phyloP scores from a whole-genome alignment of 441 rosid genomes.

The Arabidopsis hybrid region DNA sequence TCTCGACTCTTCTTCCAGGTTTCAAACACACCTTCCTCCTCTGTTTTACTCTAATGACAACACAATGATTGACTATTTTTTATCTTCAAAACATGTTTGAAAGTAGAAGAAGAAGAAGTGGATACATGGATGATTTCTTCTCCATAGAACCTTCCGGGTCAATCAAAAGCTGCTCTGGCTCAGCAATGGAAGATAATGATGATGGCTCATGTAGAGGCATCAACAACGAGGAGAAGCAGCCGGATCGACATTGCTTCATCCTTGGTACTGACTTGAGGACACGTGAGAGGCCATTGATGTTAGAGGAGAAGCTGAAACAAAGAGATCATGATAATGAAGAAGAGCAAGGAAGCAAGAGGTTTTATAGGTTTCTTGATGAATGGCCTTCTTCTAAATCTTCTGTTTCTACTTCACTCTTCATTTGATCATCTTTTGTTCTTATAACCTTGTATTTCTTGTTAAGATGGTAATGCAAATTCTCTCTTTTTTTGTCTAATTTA shows the following conservation, averaged over 20 bases:
- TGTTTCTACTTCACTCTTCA: conserved; percentile 72
- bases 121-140: conserved; percentile 77
- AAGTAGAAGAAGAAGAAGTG: conserved; percentile 61
- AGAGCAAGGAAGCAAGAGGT: conserved; percentile 65
- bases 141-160: conserved; percentile 70
- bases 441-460: conserved; percentile 51
- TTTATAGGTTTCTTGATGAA: conserved; percentile 91
- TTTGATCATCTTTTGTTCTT: conserved; percentile 58
- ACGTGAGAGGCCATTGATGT: conserved; percentile 46
- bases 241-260: conserved; percentile 51
- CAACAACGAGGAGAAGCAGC: conserved; percentile 53
- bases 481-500: neutral
- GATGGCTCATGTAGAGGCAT: conserved; percentile 59
- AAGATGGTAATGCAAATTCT: conserved; percentile 45
- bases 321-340: conserved; percentile 33
- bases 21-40: conserved; percentile 23
- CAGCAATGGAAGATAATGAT: conserved; percentile 68
- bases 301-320: conserved; percentile 42
- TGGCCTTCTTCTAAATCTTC: conserved; percentile 86
- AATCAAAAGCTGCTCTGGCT: conserved; percentile 65
- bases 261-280: conserved; percentile 53
- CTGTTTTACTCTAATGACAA: conserved; percentile 40
- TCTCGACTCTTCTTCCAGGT: conserved; percentile 51
- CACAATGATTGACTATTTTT: conserved; percentile 11
- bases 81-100: conserved; percentile 5